phyloP scores from a whole-genome alignment of 2,329 filamentous ascomycete genomes.

The Coniochaeta sp. region DNA sequence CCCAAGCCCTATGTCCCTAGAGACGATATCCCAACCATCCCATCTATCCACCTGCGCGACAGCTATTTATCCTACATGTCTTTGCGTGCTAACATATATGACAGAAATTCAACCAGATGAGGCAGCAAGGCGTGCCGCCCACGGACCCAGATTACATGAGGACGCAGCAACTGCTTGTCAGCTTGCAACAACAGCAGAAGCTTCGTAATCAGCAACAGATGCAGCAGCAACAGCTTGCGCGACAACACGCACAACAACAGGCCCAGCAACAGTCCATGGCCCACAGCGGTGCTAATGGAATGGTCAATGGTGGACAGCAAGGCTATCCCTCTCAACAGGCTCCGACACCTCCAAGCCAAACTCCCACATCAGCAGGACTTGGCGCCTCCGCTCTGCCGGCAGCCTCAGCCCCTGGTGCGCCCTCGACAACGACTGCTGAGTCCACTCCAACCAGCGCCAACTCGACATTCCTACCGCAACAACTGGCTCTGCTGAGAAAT shows the following conservation, averaged over 20 bases:
- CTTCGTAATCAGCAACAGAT: constrained; percentile 46
- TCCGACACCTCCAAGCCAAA: constrained; percentile 23
- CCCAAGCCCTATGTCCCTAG: neutral
- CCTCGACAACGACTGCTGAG: constrained; percentile 20
- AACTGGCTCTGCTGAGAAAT: constrained; percentile 68
- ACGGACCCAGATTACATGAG: constrained; percentile 86
- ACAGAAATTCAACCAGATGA: constrained; percentile 87
- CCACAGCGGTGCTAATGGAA: constrained; percentile 49
- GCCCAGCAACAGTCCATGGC: constrained; percentile 25
- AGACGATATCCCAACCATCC: neutral
- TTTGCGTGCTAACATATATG: neutral
- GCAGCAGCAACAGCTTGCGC: constrained; percentile 28
- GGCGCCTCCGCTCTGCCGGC: constrained; percentile 30
- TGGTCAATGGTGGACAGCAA: constrained; percentile 40
- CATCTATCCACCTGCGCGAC: neutral
- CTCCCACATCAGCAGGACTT: constrained; percentile 21
- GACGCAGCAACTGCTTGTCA: constrained; percentile 65
- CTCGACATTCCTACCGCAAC: constrained; percentile 62
- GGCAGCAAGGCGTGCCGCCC: constrained; percentile 69
- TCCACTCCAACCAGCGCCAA: constrained; percentile 2
- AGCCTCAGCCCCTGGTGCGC: constrained; percentile 17
- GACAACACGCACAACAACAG: constrained; percentile 24
- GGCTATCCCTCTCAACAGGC: constrained; percentile 29
- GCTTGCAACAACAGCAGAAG: constrained; percentile 60
- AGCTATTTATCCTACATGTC: neutral